A percentile compares a stretch with the other conserved stretches of the same genome.
These are phyloP conservation scores for Pseudevernia furfuracea DNA, from an alignment of 495 filamentous ascomycete species.

Conservation along the genomic window DNA sequence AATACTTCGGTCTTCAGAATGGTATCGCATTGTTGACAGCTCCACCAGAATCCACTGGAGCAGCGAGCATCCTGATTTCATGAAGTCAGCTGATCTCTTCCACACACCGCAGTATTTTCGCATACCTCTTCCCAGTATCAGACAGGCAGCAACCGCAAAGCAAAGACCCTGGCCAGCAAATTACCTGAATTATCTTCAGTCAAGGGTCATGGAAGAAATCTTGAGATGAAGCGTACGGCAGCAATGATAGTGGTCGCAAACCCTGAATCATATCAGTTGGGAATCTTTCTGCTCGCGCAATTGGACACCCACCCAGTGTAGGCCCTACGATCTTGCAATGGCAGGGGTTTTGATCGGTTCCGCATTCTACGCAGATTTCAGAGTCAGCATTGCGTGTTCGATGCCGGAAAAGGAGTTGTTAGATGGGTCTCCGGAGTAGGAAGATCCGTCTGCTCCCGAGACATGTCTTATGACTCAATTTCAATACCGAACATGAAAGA, in stretches of 20 bases:
- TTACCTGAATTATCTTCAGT: slow-evolving; percentile 33
- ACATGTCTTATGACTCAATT: no score
- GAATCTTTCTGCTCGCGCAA: neutral
- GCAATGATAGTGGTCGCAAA: slow-evolving; percentile 43
- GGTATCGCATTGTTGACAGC: slow-evolving; percentile 49
- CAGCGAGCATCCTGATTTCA: slow-evolving; percentile 42
- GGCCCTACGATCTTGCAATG: slow-evolving; percentile 57
- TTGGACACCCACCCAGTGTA: slow-evolving; percentile 39
- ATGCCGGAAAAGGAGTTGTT: no score
- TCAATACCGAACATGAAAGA: no score
- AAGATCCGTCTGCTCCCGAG: no score
- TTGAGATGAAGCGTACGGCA: slow-evolving; percentile 37
- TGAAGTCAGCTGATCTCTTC: slow-evolving; percentile 16
- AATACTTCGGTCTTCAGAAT: slow-evolving; percentile 30
- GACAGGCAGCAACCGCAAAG: slow-evolving; percentile 55
- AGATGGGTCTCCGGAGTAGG: no score
- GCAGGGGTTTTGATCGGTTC: slow-evolving; percentile 54
- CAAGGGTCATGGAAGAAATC: neutral
- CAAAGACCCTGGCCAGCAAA: slow-evolving; percentile 52
- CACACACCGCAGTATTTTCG: neutral
- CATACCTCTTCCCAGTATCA: slow-evolving; percentile 50
- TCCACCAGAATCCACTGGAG: slow-evolving; percentile 49
- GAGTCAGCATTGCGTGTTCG: no score
- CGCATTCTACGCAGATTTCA: no score
- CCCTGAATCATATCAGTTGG: slow-evolving; percentile 24